Evolutionary conservation across 1,284 basidiomycete species (phyloP), one percentile per base, ranked within the genome.

Genomic region (Boletellus sp.): DNA sequence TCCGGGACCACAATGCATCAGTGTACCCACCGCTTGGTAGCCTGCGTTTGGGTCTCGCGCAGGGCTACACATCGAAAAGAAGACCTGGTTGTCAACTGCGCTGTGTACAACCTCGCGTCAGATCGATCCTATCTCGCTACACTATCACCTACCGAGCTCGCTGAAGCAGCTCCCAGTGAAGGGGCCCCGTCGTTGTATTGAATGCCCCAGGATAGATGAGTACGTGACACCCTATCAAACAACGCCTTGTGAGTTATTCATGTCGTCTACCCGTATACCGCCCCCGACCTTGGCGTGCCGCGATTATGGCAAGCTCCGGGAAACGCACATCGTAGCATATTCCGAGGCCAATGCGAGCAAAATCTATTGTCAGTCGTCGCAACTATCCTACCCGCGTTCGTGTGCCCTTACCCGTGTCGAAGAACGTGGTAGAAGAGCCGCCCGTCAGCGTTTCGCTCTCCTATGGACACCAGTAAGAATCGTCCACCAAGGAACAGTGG

Each of bases 41-140:
- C 73, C 77, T 23, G 91, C 87, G 13, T 74, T 80, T 47, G 87
- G 66, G 55, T 96, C 89, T 29, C 95, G 80, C 1, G 96, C 94
- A 25, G 94, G 94, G 53, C 94, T 97, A 68, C 94, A 97, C 87
- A 94, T 95, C 2, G 90, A 80, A 52, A 96, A 84, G 70, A 84
- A 99, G 17, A 98, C 81, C 69, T 99, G 95, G 61, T 99, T 97
- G 65, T 99, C 95, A 23, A 94, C 81, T 8, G 95, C 95, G 47
- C 94, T 93, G 58, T 8, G 47, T 19, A 45, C 30, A 30, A 48
- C 7, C 16, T 23, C 21, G 33, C 16, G 17, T 66, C 23, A 60
- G 43, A 37, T 34, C 16, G 29, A 33, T 30, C 21, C 36, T 19
- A 25, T 16, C 33, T 34, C 13, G 43, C 27, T 45, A 26, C 32